These are phyloP conservation scores for Metschnikowia reukaufii DNA, from an alignment of 805 yeast species.

Conservation along the genomic window DNA sequence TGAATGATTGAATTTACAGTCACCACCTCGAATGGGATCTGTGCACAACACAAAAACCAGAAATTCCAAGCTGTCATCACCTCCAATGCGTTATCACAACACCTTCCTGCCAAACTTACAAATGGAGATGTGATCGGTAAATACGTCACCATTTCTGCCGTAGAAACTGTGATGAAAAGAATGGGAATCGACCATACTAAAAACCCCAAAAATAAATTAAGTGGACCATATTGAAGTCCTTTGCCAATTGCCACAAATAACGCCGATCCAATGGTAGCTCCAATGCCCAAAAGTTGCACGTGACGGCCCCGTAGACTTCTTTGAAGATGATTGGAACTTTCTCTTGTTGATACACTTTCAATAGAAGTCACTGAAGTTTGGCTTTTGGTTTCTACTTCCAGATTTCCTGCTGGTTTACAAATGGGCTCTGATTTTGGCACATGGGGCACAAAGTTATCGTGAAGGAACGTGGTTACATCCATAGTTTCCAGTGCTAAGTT, in stretches of 20 bases:
- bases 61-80: conserved; percentile 79
- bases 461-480: conserved; percentile 8
- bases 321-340: conserved; percentile 22
- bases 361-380: conserved; percentile 10
- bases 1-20: conserved; percentile 78
- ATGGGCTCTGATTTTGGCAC: conserved; percentile 6
- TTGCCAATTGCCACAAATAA: conserved; percentile 71
- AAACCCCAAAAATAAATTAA: conserved; percentile 63
- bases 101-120: conserved; percentile 69
- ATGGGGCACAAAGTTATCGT: conserved; percentile 20
- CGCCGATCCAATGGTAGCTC: conserved; percentile 83
- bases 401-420: not conserved
- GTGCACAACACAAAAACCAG: conserved; percentile 71
- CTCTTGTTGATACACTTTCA: conserved; percentile 13
- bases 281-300: conserved; percentile 74
- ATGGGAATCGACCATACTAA: conserved; percentile 70
- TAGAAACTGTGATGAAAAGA: conserved; percentile 61
- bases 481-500: not conserved
- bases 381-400: conserved; percentile 8
- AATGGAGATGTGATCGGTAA: conserved; percentile 78
- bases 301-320: conserved; percentile 65
- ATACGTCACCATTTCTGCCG: conserved; percentile 79
- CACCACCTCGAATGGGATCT: conserved; percentile 80
- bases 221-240: conserved; percentile 66
- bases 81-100: conserved; percentile 74